Conservation (phyloP, 2,329 filamentous ascomycete genomes). For the Colletotrichum limetticola region DNA sequence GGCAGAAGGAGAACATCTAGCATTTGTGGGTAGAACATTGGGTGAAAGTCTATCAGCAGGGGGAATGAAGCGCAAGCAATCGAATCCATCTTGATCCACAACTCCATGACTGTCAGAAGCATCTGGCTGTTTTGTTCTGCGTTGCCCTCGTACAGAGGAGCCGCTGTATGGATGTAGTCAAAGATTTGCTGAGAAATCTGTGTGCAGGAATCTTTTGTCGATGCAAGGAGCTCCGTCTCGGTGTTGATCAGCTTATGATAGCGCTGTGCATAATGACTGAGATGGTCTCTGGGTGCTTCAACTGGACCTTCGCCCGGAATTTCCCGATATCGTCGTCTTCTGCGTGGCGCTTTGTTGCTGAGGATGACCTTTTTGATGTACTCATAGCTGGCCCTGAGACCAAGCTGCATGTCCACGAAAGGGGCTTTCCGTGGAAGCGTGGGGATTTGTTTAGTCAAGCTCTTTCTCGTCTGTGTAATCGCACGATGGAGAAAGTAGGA, state of each 20-base stretch:
- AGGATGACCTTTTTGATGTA: conserved; percentile 41
- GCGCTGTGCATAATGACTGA: conserved; percentile 35
- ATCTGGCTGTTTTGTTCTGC: conserved; percentile 62
- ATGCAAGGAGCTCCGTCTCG: conserved; percentile 27
- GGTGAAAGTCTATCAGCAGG: conserved; percentile 61
- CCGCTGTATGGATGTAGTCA: conserved; percentile 46
- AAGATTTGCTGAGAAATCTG: conserved; percentile 46
- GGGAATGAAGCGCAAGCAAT: conserved; percentile 53
- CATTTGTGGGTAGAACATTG: conserved; percentile 58
- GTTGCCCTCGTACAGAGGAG: conserved; percentile 52
- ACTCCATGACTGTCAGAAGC: conserved; percentile 64
- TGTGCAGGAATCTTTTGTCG: conserved; percentile 26
- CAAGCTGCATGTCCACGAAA: conserved; percentile 45
- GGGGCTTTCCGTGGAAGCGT: conserved; percentile 51
- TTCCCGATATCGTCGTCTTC: not conserved
- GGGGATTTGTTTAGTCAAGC: conserved; percentile 50
- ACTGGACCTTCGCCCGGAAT: not conserved
- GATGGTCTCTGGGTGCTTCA: conserved; percentile 30
- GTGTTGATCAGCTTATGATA: conserved; percentile 35
- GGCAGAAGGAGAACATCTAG: conserved; percentile 67
- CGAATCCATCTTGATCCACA: conserved; percentile 69
- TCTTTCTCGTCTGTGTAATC: conserved; percentile 54
- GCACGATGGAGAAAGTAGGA: conserved; percentile 43
- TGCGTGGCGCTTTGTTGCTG: not conserved
- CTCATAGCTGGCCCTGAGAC: conserved; percentile 51